phyloP scores from a whole-genome alignment of 441 rosid species.

The Gossypium gossypioides region DNA sequence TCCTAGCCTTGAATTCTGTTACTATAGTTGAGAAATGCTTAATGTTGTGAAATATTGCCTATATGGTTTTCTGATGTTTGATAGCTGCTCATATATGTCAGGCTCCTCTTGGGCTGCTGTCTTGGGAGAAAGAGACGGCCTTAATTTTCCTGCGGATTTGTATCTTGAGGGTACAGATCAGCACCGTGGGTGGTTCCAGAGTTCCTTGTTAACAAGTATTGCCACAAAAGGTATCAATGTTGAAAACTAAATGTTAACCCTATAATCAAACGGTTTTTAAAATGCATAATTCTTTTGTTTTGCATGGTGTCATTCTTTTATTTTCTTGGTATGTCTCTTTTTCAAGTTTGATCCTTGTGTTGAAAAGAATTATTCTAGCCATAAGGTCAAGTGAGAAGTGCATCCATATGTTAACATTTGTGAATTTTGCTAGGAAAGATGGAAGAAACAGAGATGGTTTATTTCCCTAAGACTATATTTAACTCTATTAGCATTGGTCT shows the following conservation, averaged over 20 bases:
- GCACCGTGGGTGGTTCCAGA: conserved; percentile 99
- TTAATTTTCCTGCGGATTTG: conserved; percentile 76
- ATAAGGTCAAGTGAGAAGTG: background rate
- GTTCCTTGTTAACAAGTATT: conserved; percentile 82
- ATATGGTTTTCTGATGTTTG: conserved; percentile 11
- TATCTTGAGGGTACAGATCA: conserved; percentile 98
- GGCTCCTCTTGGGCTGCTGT: conserved; percentile 99
- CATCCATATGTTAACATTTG: background rate
- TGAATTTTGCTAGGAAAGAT: background rate
- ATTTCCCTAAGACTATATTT: background rate
- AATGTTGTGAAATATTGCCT: conserved; percentile 15
- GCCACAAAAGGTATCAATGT: conserved; percentile 61
- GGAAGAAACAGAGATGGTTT: background rate
- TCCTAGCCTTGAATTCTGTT: conserved; percentile 4
- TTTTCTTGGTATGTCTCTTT: background rate
- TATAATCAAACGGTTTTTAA: background rate
- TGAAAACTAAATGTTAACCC: background rate
- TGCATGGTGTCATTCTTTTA: background rate
- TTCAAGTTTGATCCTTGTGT: background rate
- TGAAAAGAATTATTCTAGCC: background rate
- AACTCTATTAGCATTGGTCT: background rate
- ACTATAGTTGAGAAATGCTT: conserved; percentile 1
- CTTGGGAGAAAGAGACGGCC: conserved; percentile 54
- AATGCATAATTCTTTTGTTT: background rate
- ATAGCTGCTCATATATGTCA: conserved; percentile 23